Evolutionary conservation across 352 stramenopile species (phyloP), one percentile per base, ranked within the genome.

Genomic region (Aphanomyces cochlioides): DNA sequence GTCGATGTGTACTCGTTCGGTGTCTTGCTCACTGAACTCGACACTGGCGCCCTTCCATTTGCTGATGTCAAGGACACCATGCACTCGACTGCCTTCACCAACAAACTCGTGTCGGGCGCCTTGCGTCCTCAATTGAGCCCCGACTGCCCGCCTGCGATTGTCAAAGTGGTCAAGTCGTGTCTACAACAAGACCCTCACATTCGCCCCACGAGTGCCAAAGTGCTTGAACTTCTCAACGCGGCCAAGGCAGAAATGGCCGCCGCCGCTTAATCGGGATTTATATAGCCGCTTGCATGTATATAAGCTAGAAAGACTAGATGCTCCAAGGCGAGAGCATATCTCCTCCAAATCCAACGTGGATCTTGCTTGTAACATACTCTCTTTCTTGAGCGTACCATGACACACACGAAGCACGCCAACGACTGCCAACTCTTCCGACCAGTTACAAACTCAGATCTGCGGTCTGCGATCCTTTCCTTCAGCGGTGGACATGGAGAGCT

Each of bases 1-100:
- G 21, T 66, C 4, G 65, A 71, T 21, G 56, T 71, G 12, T 71
- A 71, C 56, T 66, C 43, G 12, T 71, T 71, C 3, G 65, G 17
- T 8, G 63, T 71, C 47, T 34, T 66, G 17, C 21, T 66, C 17
- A 56, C 39, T 0, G 58, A 66, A 28, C 40, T 66, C 13, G 40
- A 56, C 19, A 56, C 58, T 17, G 43, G 58, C 19, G 12, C 21
- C 3, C 45, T 66, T 50, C 58, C 58, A 21, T 48, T 66, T 48
- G 58, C 39, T 13, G 34, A 21, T 4, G 58, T 15, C n/a, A 66
- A 36, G 58, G 39, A n/a, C 3, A 36, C 15, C 6, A 66, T 48
- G 40, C 13, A 50, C 21, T 8, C n/a, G 43, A 28, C n/a, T 0
- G 43, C n/a, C 17, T 37, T 66, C 21, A 34, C 17, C 5, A 36